Conservation (phyloP, 345 rosid species). For the Aquilaria sinensis region DNA sequence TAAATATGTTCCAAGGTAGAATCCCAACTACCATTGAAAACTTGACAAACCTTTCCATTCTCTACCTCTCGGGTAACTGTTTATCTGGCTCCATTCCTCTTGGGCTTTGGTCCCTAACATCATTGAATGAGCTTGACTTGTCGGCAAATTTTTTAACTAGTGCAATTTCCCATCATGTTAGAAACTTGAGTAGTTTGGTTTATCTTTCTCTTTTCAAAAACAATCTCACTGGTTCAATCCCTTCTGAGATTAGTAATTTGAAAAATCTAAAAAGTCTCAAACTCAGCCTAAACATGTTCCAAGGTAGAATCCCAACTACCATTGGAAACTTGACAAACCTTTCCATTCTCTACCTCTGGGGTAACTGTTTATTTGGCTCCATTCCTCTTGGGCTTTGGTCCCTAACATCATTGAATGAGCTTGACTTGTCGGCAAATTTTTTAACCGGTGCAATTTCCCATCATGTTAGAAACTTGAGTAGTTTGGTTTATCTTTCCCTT, state of each 20-base stretch:
- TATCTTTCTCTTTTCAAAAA: no score
- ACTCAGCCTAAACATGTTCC: no score
- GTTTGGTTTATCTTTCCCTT: no score
- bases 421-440: background rate
- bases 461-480: no score
- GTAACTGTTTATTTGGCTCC: background rate
- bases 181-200: no score
- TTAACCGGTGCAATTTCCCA: no score
- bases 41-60: background rate
- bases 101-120: background rate
- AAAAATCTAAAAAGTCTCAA: no score
- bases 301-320: background rate
- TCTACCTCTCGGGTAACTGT: conserved; percentile 4
- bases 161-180: no score
- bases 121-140: conserved; percentile 4
- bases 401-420: background rate
- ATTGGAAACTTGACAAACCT: background rate
- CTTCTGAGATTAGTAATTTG: no score
- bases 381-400: background rate
- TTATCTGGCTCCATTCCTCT: background rate
- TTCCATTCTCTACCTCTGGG: background rate
- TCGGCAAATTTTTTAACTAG: no score
- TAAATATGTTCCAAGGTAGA: no score
- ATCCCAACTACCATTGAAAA: background rate
- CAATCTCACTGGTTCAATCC: no score